A percentile compares a stretch with the other conserved stretches of the same genome.
Evolutionary conservation across 1,139 yeast species (phyloP).

Genomic region (Pichia sp.): DNA sequence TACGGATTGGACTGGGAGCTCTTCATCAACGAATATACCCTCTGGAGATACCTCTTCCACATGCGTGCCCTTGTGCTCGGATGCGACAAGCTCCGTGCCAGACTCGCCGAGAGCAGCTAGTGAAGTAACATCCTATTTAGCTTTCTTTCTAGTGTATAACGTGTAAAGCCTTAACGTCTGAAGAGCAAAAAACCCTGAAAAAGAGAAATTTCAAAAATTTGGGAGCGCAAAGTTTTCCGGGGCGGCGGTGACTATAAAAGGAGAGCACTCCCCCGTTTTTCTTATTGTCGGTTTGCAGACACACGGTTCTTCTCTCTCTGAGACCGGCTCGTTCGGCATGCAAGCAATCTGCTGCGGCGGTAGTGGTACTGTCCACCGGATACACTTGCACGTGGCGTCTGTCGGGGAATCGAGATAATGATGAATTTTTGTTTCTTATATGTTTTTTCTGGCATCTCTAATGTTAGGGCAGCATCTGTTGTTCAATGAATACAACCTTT

Average conservation of each 20-base stretch:
- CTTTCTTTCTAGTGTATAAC: no score
- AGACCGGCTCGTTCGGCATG: neutral
- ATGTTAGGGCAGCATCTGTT: slow-evolving; percentile 51
- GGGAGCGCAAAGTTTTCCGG: no score
- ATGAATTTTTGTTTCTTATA: slow-evolving; percentile 24
- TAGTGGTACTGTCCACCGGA: slow-evolving; percentile 8
- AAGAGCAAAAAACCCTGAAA: no score
- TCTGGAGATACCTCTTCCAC: slow-evolving; percentile 19
- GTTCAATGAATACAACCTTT: slow-evolving; percentile 61
- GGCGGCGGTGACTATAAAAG: neutral
- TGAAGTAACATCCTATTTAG: no score
- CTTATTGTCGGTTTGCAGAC: neutral
- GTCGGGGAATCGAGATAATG: slow-evolving; percentile 3
- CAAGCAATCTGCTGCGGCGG: neutral
- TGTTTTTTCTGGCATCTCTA: slow-evolving; percentile 72
- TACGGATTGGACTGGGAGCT: slow-evolving; percentile 33
- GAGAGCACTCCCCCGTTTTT: neutral
- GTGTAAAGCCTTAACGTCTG: no score
- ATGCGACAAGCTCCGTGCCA: slow-evolving; percentile 3
- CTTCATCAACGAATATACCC: slow-evolving; percentile 29
- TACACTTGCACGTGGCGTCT: neutral
- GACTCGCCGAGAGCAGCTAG: neutral
- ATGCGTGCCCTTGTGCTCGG: slow-evolving; percentile 10
- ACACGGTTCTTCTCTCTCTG: no score
- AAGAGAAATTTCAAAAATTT: no score